These are phyloP conservation scores for Rhynchospora tenuis DNA, from an alignment of 176 grass and related monocot genomes.

Conservation along the genomic window DNA sequence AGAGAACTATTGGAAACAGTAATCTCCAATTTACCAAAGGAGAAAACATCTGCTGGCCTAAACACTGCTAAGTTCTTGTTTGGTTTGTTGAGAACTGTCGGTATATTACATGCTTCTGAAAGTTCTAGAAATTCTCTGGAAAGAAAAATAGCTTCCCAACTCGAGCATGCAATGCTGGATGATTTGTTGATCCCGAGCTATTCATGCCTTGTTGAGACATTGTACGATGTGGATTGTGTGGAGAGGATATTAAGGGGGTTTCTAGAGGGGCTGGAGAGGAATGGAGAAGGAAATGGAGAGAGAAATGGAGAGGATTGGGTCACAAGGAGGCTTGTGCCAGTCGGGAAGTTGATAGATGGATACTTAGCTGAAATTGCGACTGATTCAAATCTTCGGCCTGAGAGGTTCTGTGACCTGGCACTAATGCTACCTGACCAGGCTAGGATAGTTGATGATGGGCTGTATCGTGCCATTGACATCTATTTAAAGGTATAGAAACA, in stretches of 20 bases:
- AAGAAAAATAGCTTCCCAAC: constrained; percentile 59
- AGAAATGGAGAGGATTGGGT: constrained; percentile 33
- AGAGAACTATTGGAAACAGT: constrained; percentile 79
- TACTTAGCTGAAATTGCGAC: constrained; percentile 87
- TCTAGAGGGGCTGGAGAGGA: constrained; percentile 44
- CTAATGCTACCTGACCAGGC: constrained; percentile 71
- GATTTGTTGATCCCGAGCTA: constrained; percentile 94
- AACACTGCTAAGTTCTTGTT: constrained; percentile 72
- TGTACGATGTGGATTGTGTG: constrained; percentile 95
- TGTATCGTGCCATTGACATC: constrained; percentile 95
- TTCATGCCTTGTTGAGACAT: constrained; percentile 92
- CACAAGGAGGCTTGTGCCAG: constrained; percentile 29
- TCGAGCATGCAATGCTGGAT: constrained; percentile 61
- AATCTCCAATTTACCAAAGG: constrained; percentile 79
- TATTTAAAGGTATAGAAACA: constrained; percentile 67
- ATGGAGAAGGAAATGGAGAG: constrained; percentile 25
- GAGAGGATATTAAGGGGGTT: constrained; percentile 66
- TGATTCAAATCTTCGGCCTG: constrained; percentile 76
- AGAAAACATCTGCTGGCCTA: constrained; percentile 49
- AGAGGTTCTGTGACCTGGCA: constrained; percentile 92
- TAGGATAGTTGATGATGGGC: constrained; percentile 79
- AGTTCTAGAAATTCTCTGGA: constrained; percentile 56
- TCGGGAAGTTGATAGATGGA: constrained; percentile 67
- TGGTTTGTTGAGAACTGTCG: constrained; percentile 75
- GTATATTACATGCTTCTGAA: constrained; percentile 74